Percentiles rank a stretch among this genome's conserved stretches.
Conservation (phyloP, 2,329 filamentous ascomycete genomes). For the Domatiomyces globalis region DNA sequence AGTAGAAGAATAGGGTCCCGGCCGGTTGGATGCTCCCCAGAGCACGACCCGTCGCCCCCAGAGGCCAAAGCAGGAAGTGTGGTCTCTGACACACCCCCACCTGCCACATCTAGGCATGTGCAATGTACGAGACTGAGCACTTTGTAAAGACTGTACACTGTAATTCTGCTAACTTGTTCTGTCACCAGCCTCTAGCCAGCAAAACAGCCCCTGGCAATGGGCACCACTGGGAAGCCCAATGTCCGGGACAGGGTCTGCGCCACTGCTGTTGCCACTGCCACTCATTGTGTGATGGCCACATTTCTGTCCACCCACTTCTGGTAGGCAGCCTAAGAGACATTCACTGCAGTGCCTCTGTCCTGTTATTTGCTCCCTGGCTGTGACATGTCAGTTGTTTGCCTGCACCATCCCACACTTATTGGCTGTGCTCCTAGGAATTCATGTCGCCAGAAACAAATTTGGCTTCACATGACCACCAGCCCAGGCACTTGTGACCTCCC, state of each 20-base stretch:
- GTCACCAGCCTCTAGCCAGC: background rate
- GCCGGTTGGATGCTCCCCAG: background rate
- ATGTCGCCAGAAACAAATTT: background rate
- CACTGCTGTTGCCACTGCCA: background rate
- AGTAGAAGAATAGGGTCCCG: background rate
- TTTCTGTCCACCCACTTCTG: background rate
- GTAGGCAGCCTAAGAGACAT: background rate
- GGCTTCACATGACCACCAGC: background rate
- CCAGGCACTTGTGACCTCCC: too few relatives aligned
- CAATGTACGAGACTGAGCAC: background rate
- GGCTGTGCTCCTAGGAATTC: background rate
- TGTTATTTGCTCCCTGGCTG: background rate
- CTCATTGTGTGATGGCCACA: background rate
- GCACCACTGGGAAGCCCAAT: too few relatives aligned
- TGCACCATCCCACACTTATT: background rate
- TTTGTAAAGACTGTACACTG: background rate
- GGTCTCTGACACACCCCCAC: background rate
- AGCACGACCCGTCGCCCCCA: background rate
- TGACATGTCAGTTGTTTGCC: background rate
- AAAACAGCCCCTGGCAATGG: too few relatives aligned
- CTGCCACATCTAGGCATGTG: background rate
- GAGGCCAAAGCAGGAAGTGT: background rate
- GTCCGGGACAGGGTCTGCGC: too few relatives aligned
- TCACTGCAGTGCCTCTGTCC: background rate
- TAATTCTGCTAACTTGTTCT: background rate